Evolutionary conservation across 495 filamentous ascomycete genomes (phyloP).

Genomic region (Neurospora intermedia): DNA sequence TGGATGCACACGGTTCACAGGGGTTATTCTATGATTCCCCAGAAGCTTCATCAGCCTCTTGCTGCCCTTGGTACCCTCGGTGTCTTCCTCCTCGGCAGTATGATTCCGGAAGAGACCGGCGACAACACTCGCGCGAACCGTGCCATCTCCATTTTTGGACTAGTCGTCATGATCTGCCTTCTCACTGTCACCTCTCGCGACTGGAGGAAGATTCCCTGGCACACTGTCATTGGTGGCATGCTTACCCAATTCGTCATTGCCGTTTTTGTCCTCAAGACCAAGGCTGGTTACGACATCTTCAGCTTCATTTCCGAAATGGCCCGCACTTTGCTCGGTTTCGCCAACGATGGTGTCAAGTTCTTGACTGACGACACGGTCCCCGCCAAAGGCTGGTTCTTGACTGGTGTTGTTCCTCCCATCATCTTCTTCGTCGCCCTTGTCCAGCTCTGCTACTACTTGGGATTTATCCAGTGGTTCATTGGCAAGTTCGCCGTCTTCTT

Average conservation of each 20-base stretch:
- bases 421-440: conserved; percentile 89
- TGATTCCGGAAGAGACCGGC: conserved; percentile 54
- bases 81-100: conserved; percentile 64
- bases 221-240: conserved; percentile 81
- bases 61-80: conserved; percentile 50
- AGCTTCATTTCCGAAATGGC: conserved; percentile 68
- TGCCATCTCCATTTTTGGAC: conserved; percentile 69
- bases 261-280: conserved; percentile 72
- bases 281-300: conserved; percentile 77
- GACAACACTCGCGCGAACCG: conserved; percentile 74
- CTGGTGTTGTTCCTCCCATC: conserved; percentile 66
- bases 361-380: conserved; percentile 44
- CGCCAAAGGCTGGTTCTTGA: conserved; percentile 52
- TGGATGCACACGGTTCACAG: conserved; percentile 54
- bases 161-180: conserved; percentile 55
- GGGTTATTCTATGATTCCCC: conserved; percentile 46
- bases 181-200: conserved; percentile 64
- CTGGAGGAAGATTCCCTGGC: conserved; percentile 63
- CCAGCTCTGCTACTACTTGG: conserved; percentile 68
- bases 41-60: conserved; percentile 46
- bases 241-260: conserved; percentile 78
- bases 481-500: conserved; percentile 79
- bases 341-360: conserved; percentile 58
- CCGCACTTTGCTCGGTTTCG: conserved; percentile 58
- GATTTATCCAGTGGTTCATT: conserved; percentile 78